Conservation (phyloP, 768 basidiomycete genomes). For the Neoboletus brunneissimus region DNA sequence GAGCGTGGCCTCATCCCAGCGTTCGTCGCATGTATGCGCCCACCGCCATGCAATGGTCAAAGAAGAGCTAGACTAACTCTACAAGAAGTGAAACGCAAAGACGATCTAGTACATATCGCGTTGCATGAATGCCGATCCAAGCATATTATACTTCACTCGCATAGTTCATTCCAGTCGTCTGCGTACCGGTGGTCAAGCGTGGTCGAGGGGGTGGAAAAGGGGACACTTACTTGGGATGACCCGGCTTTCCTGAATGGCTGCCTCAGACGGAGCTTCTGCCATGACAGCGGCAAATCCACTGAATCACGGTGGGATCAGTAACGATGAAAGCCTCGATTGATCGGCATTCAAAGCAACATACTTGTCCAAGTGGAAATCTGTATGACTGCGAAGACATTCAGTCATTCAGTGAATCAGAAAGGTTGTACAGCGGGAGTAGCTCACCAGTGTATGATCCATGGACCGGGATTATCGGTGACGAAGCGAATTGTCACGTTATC, state of each 20-base stretch:
- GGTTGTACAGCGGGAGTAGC: background rate
- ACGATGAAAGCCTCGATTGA: background rate
- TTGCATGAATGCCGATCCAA: background rate
- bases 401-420: background rate
- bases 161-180: conserved; percentile 16
- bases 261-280: conserved; percentile 18
- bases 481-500: conserved; percentile 54
- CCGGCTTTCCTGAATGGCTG: conserved; percentile 10
- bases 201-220: background rate
- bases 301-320: background rate
- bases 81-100: background rate
- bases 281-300: conserved; percentile 23
- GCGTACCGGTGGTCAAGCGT: background rate
- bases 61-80: background rate
- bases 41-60: background rate
- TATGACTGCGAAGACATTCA: conserved; percentile 15
- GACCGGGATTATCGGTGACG: conserved; percentile 57
- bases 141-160: conserved; percentile 4
- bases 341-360: conserved; percentile 7
- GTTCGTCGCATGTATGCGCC: background rate
- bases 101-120: background rate
- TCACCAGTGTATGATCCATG: conserved; percentile 25
- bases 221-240: conserved; percentile 15
- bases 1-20: background rate
- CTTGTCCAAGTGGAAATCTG: conserved; percentile 21